Evolutionary conservation across 345 rosid genomes (phyloP).

Genomic region (Dipteronia sinensis): DNA sequence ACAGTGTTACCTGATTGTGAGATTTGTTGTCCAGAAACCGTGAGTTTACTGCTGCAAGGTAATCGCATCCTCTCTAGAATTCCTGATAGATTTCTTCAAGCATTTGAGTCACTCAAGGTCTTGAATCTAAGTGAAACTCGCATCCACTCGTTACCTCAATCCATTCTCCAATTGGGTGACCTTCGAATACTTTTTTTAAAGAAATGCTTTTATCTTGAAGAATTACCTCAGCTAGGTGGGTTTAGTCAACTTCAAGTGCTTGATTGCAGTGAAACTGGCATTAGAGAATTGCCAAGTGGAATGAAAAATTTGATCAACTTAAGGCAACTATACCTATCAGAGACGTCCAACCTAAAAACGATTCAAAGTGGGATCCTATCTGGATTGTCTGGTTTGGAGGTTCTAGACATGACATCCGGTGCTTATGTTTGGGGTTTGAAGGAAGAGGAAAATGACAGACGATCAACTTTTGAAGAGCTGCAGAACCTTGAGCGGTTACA

Average conservation of each 20-base stretch:
- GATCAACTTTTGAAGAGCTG: constrained; percentile 33
- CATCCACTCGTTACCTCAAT: too few relatives aligned
- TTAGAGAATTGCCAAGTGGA: constrained; percentile 33
- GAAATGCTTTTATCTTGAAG: constrained; percentile 31
- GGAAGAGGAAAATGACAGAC: constrained; percentile 22
- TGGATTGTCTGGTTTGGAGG: constrained; percentile 37
- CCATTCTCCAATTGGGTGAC: too few relatives aligned
- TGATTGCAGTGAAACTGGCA: constrained; percentile 38
- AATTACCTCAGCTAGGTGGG: constrained; percentile 32
- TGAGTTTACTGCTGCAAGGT: too few relatives aligned
- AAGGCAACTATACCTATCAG: constrained; percentile 34
- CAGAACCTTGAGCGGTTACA: constrained; percentile 19
- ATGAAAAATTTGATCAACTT: constrained; percentile 33
- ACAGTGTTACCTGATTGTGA: too few relatives aligned
- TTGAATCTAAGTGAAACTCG: too few relatives aligned
- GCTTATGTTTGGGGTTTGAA: constrained; percentile 33
- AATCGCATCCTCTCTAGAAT: rapidly evolving
- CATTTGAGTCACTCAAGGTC: too few relatives aligned
- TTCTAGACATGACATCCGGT: constrained; percentile 45
- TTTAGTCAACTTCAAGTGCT: constrained; percentile 38
- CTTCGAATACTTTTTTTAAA: constrained; percentile 11
- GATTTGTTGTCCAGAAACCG: too few relatives aligned
- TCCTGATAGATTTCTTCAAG: too few relatives aligned
- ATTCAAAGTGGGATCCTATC: constrained; percentile 32
- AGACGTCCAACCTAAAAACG: constrained; percentile 34